Conservation (phyloP, 805 yeast species). For the Cyberlindnera japonica region DNA sequence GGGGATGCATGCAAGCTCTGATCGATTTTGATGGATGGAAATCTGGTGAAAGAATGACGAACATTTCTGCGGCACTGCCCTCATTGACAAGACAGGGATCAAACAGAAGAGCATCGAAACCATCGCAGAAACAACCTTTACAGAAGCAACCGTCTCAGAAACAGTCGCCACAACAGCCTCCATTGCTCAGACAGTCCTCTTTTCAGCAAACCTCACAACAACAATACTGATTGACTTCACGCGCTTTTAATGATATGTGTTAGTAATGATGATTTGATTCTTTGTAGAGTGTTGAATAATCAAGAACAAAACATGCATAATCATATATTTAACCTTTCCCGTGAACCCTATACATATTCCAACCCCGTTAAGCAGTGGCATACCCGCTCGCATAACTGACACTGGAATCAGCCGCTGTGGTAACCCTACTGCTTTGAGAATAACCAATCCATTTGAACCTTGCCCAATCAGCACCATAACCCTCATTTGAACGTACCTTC, state of each 20-base stretch:
- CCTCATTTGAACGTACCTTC: slow-evolving; percentile 19
- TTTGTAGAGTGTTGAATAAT: too few species aligned
- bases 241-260: too few species aligned
- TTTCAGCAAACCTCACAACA: too few species aligned
- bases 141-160: too few species aligned
- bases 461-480: slow-evolving; percentile 22
- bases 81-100: slow-evolving; percentile 21
- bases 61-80: slow-evolving; percentile 30
- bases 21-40: slow-evolving; percentile 95
- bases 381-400: slow-evolving; percentile 92
- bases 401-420: slow-evolving; percentile 55
- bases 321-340: too few species aligned
- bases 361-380: slow-evolving; percentile 20
- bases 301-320: too few species aligned
- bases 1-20: slow-evolving; percentile 99
- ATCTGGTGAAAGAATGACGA: slow-evolving; percentile 41
- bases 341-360: too few species aligned
- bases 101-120: slow-evolving; percentile 10
- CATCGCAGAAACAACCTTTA: too few species aligned
- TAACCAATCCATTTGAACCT: slow-evolving; percentile 72
- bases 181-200: too few species aligned
- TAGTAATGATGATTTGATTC: too few species aligned
- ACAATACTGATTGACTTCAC: too few species aligned
- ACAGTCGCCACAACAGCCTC: too few species aligned
- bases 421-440: slow-evolving; percentile 64